A percentile compares a stretch with the other conserved stretches of the same genome.
These are phyloP conservation scores for Vigna mungo DNA, from an alignment of 306 rosid species.

Conservation along the genomic window DNA sequence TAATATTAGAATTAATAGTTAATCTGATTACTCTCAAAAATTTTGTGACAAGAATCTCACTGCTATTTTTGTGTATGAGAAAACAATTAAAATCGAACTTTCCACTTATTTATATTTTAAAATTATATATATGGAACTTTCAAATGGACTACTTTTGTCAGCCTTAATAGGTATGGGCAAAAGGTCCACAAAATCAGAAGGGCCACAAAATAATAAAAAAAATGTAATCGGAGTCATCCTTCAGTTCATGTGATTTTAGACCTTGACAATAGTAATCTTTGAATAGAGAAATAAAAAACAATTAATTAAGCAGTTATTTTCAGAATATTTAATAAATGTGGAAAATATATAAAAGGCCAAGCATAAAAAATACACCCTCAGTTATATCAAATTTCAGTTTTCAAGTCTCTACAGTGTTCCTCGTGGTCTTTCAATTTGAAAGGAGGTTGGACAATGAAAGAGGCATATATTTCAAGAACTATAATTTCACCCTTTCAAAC, in stretches of 20 bases:
- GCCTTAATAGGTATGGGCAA: background rate
- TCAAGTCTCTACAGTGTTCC: background rate
- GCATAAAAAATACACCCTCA: background rate
- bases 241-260: no score
- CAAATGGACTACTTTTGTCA: background rate
- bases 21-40: no score
- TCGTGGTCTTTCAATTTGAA: background rate
- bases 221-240: no score
- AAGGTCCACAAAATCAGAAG: background rate
- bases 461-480: no score
- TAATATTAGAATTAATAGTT: no score
- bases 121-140: background rate
- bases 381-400: background rate
- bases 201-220: no score
- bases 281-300: background rate
- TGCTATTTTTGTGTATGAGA: no score
- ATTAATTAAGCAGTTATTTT: background rate
- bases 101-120: background rate
- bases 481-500: no score
- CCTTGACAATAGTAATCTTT: no score
- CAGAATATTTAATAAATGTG: background rate
- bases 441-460: no score
- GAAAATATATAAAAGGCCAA: background rate
- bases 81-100: no score
- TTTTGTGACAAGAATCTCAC: no score